Evolutionary conservation across 306 rosid genomes (phyloP), one percentile per base, ranked within the genome.

Genomic region (Sesbania bispinosa): DNA sequence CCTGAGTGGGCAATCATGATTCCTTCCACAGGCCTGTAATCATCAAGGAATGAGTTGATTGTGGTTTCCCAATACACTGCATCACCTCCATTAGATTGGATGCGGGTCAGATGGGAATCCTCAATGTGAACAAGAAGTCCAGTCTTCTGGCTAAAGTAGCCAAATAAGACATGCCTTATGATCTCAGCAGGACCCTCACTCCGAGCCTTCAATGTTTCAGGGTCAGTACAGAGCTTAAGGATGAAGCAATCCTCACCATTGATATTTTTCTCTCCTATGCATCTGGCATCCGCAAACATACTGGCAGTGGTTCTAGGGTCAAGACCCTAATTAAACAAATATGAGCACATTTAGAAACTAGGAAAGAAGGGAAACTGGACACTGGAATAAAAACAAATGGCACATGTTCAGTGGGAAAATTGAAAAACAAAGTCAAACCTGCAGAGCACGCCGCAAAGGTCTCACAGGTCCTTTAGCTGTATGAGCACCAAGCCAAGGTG

Each of bases 111-210:
- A 74, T 95, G 99, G 3, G 97, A 95, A 77, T 95, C 99, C 92
- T 95, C 99, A 59, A 95, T 91, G 77, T 95, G 92, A 74, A 92
- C 93, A 50, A 95, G 88, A 50, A 95, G 92, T 32, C 97, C 97
- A 1, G 99, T 95, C 80, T 88, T 95, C 76, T 92, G 97, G 87
- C 99, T 95, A 73, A 95, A 95, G 88, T 91, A 95, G 68, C 99
- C 99, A 69, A 95, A 90, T 69, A 95, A 62, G 38, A 88, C 97
- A 78, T 95, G 99, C 75, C 99, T 82, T 67, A 95, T 95, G 70
- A 89, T 89, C 87, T 95, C 99, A 0, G 99, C 96, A 46, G 96
- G 99, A 13, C 99, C 99, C 84, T 95, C 99, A 14, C 99, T 92
- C 61, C 99, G 79, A 18, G 96, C 84, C 87, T 95, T 95, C 80